A percentile compares a stretch with the other conserved stretches of the same genome.
phyloP scores from a whole-genome alignment of 2,329 filamentous ascomycete genomes.

The Diaporthe sp. region DNA sequence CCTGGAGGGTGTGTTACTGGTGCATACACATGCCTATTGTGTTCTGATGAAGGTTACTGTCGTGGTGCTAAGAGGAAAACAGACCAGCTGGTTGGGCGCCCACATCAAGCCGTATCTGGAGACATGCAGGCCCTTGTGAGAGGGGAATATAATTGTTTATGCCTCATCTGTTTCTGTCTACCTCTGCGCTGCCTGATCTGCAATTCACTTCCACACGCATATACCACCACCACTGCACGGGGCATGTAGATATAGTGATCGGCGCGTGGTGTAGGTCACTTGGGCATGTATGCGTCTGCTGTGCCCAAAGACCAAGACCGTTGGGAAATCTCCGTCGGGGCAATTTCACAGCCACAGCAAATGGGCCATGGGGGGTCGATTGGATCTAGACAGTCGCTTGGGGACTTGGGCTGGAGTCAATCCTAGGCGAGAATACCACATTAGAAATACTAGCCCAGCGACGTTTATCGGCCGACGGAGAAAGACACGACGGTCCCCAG shows the following conservation, averaged over 20 bases:
- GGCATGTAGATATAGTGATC: background rate
- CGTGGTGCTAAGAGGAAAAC: background rate
- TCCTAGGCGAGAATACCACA: background rate
- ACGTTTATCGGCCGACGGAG: constrained; percentile 19
- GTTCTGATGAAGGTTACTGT: background rate
- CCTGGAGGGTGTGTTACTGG: background rate
- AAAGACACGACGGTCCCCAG: background rate
- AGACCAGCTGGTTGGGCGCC: background rate
- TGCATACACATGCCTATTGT: background rate
- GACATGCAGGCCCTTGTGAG: background rate
- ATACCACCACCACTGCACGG: background rate
- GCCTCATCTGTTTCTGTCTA: background rate
- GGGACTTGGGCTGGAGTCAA: background rate
- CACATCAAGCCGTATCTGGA: background rate
- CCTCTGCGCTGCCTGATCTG: background rate
- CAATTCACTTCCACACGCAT: background rate
- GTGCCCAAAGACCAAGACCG: background rate
- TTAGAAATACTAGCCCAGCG: background rate
- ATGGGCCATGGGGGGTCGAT: background rate
- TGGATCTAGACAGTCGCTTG: constrained; percentile 14
- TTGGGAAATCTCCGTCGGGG: constrained; percentile 17
- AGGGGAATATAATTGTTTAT: background rate
- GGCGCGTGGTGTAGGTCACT: background rate
- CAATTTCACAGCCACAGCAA: background rate
- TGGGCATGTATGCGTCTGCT: background rate